These are phyloP conservation scores for Trametopsis cervina DNA, from an alignment of 768 basidiomycete species.

Conservation along the genomic window DNA sequence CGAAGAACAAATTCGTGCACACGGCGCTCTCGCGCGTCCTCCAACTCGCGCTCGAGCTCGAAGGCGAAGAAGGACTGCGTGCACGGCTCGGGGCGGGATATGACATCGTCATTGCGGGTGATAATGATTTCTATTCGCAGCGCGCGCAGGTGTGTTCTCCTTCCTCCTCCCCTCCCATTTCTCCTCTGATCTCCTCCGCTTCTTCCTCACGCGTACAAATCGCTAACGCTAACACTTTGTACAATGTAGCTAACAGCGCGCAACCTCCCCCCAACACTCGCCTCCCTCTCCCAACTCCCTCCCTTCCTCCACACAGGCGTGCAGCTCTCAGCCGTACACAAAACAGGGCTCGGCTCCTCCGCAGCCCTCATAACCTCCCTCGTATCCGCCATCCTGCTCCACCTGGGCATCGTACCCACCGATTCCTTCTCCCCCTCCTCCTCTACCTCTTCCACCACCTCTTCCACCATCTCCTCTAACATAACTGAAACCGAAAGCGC, in stretches of 20 bases:
- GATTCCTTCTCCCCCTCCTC: constrained; percentile 35
- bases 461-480: no score
- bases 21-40: constrained; percentile 80
- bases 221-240: neutral
- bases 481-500: constrained; percentile 10
- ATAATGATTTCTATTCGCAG: constrained; percentile 98
- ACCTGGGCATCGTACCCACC: constrained; percentile 54
- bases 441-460: no score
- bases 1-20: constrained; percentile 89
- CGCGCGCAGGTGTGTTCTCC: constrained; percentile 57
- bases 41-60: constrained; percentile 55
- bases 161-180: no score
- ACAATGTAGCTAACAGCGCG: constrained; percentile 52
- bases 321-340: constrained; percentile 78
- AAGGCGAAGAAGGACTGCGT: constrained; percentile 35
- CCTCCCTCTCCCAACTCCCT: constrained; percentile 59
- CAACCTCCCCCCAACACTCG: constrained; percentile 53
- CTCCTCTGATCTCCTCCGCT: neutral
- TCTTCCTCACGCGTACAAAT: neutral
- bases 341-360: constrained; percentile 95
- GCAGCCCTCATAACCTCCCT: constrained; percentile 96
- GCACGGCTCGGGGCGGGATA: constrained; percentile 46
- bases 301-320: constrained; percentile 73
- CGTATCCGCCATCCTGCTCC: constrained; percentile 77
- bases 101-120: constrained; percentile 79